phyloP scores from a whole-genome alignment of 768 basidiomycete genomes.

The Boletales sp. region DNA sequence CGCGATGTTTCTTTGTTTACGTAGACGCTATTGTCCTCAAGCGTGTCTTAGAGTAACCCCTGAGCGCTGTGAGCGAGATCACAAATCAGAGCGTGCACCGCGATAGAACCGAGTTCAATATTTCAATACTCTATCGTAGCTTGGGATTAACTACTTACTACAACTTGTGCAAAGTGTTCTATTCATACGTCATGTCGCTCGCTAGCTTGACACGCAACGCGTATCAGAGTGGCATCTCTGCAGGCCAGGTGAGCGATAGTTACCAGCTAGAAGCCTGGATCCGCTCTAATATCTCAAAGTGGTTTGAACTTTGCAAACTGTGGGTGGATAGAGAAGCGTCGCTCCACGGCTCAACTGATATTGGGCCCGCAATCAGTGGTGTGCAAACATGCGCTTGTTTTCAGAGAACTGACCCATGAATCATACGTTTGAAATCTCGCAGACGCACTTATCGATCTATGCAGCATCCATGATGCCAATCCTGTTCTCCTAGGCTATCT shows the following conservation, averaged over 20 bases:
- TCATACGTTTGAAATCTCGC: slow-evolving; percentile 1
- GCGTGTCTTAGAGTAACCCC: not conserved
- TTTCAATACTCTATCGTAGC: not conserved
- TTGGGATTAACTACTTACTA: too few relatives aligned
- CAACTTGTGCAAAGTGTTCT: not conserved
- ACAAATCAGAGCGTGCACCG: too few relatives aligned
- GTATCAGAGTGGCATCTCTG: slow-evolving; percentile 65
- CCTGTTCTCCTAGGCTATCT: slow-evolving; percentile 65
- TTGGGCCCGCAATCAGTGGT: slow-evolving; percentile 65
- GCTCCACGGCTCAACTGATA: slow-evolving; percentile 34
- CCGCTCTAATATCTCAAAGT: slow-evolving; percentile 39
- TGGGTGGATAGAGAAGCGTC: slow-evolving; percentile 49
- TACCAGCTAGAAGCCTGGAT: not conserved
- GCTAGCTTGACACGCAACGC: slow-evolving; percentile 68
- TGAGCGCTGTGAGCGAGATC: too few relatives aligned
- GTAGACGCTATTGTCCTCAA: not conserved
- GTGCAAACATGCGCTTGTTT: slow-evolving; percentile 1
- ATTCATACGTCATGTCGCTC: slow-evolving; percentile 51
- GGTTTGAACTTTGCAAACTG: slow-evolving; percentile 62
- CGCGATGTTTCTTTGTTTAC: not conserved
- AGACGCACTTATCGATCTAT: slow-evolving; percentile 72
- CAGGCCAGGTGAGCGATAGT: slow-evolving; percentile 50
- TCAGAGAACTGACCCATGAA: slow-evolving; percentile 2
- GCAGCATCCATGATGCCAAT: slow-evolving; percentile 67
- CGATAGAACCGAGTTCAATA: not conserved